A percentile compares a stretch with the other conserved stretches of the same genome.
phyloP scores from a whole-genome alignment of 2,329 filamentous ascomycete species.

The Dendryphion nanum region DNA sequence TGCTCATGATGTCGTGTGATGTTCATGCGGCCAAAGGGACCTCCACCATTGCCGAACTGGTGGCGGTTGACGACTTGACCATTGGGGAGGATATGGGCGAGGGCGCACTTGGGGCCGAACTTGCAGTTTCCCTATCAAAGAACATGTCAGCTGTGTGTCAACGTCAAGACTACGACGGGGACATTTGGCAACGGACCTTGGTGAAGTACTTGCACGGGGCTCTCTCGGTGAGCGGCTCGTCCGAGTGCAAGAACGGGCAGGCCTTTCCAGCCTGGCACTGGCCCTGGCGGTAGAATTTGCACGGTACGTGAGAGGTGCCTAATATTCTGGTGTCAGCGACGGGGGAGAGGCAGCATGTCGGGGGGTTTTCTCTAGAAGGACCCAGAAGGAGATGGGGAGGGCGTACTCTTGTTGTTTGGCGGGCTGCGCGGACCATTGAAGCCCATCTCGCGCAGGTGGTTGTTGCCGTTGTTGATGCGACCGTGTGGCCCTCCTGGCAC shows the following conservation, averaged over 20 bases:
- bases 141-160: no score
- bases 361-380: background rate
- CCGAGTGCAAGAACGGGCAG: conserved; percentile 94
- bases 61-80: conserved; percentile 83
- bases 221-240: conserved; percentile 78
- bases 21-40: conserved; percentile 67
- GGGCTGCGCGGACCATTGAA: conserved; percentile 46
- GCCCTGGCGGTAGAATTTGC: conserved; percentile 98
- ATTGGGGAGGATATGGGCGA: conserved; percentile 92
- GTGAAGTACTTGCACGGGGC: conserved; percentile 97
- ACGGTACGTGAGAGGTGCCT: conserved; percentile 97
- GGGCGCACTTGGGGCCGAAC: conserved; percentile 95
- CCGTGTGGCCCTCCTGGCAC: conserved; percentile 35
- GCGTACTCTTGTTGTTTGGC: conserved; percentile 50
- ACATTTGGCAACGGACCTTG: conserved; percentile 68
- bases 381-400: background rate
- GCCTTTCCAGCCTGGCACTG: conserved; percentile 93
- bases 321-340: background rate
- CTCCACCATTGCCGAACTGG: conserved; percentile 48
- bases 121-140: conserved; percentile 98
- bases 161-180: no score
- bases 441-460: conserved; percentile 35
- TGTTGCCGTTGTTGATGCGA: conserved; percentile 30
- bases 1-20: conserved; percentile 65
- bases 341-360: background rate